Base-by-base conservation (phyloP, 1,284 basidiomycete genomes). In the Albatrellus sp. region DNA sequence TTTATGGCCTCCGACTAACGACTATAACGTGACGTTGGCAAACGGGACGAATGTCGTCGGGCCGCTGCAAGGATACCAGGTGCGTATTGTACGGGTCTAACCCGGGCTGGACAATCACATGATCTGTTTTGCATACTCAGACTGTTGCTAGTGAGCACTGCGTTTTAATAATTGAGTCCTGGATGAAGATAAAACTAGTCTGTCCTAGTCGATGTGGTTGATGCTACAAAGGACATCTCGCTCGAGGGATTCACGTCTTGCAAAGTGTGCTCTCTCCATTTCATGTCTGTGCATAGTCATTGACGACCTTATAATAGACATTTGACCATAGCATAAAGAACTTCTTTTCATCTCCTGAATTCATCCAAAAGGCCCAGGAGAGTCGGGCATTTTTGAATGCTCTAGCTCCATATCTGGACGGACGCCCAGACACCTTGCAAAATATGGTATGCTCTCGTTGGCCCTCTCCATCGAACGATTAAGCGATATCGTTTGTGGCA, bases 111-210 rank as follows among this genome's bases (percentile, higher is more conserved):
- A 24, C 24, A 7, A 7, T 24, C 24, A 24, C 24, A n/a, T 24
- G 4, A 7, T 39, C 19, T 42, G 38, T 10, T 19, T 30, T 19
- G 35, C 19, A 0, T 16, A 31, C 24, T 5, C 45, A 75, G 65
- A 80, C 79, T 51, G 57, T 85, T 40, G 73, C 78, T 7, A 74
- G 80, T 80, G 53, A 55, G 75, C 63, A 16, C 2, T 17, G 17
- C 8, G 6, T 24, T 12, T 28, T 3, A 24, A 24, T 24, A 4
- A 3, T 24, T 24, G 7, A 4, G 24, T 24, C 24, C 24, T 7
- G 7, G 24, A 24, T 3, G 24, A 7, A 24, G 24, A 24, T 24
- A 7, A 14, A 30, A 14, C 29, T 42, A 45, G n/a, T 46, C 19
- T 37, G 37, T 17, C 43, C 14, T 47, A 61, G 63, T 72, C 45